These are phyloP conservation scores for Lagenidium giganteum DNA, from an alignment of 352 stramenopile genomes.

Conservation along the genomic window DNA sequence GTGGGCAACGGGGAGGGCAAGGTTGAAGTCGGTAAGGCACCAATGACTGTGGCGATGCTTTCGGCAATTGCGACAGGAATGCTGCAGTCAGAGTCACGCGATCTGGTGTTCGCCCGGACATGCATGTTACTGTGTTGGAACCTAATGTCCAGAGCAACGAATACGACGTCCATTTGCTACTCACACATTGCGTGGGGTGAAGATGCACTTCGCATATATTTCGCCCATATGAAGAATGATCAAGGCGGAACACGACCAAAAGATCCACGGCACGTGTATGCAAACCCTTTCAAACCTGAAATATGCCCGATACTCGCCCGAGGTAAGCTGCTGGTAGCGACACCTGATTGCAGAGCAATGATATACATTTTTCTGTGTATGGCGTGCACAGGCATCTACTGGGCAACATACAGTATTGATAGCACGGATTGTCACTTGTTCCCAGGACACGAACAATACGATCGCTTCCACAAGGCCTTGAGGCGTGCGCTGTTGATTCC, in stretches of 20 bases:
- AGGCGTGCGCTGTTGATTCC: constrained; percentile 7
- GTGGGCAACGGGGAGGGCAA: too few species aligned
- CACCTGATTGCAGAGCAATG: too few species aligned
- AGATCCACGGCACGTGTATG: constrained; percentile 20
- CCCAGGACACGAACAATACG: constrained; percentile 17
- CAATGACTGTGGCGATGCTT: too few species aligned
- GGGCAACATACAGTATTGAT: constrained; percentile 6
- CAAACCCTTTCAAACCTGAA: constrained; percentile 16
- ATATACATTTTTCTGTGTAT: constrained; percentile 10
- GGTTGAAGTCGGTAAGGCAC: too few species aligned
- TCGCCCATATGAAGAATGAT: constrained; percentile 26
- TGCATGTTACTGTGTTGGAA: constrained; percentile 13
- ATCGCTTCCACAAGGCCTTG: constrained; percentile 17
- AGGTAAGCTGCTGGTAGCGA: too few species aligned
- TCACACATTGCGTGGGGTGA: background rate
- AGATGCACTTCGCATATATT: constrained; percentile 6
- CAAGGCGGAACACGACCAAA: constrained; percentile 11
- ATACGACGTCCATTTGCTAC: background rate
- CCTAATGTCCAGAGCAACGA: constrained; percentile 1
- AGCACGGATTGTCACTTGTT: constrained; percentile 12
- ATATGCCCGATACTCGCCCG: constrained; percentile 19
- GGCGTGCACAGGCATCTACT: constrained; percentile 19
- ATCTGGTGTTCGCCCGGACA: constrained; percentile 16
- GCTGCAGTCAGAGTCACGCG: background rate
- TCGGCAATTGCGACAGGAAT: too few species aligned